These are phyloP conservation scores for Fragaria iinumae DNA, from an alignment of 306 rosid species.

Conservation along the genomic window DNA sequence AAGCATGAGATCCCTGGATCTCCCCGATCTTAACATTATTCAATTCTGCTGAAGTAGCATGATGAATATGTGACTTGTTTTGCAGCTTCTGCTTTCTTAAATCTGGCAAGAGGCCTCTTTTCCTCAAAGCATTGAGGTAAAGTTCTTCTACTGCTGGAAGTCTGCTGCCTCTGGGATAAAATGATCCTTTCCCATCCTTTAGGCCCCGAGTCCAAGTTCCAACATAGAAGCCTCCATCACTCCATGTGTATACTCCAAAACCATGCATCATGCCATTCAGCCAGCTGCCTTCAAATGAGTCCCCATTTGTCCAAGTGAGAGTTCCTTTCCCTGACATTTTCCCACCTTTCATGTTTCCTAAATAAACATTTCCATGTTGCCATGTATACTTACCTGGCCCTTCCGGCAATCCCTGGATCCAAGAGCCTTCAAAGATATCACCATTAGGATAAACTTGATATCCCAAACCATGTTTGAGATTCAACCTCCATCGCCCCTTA, in stretches of 20 bases:
- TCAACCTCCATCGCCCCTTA: conserved; percentile 92
- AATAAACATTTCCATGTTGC: conserved; percentile 83
- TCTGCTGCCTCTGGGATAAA: conserved; percentile 80
- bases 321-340: conserved; percentile 97
- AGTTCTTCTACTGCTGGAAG: conserved; percentile 87
- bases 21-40: conserved; percentile 57
- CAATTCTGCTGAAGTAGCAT: conserved; percentile 69
- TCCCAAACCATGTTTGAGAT: conserved; percentile 91
- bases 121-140: conserved; percentile 87
- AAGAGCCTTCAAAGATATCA: conserved; percentile 89
- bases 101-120: conserved; percentile 91
- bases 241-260: conserved; percentile 86
- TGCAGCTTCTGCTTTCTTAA: conserved; percentile 54
- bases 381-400: conserved; percentile 97
- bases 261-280: conserved; percentile 94
- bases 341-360: conserved; percentile 96
- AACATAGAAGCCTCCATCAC: conserved; percentile 92
- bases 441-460: conserved; percentile 86
- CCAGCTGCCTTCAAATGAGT: conserved; percentile 96
- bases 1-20: conserved; percentile 53
- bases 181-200: conserved; percentile 96
- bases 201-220: conserved; percentile 95
- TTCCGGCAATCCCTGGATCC: conserved; percentile 94
- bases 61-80: conserved; percentile 69
- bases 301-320: conserved; percentile 86